These are phyloP conservation scores for Mucor sp. DNA, from an alignment of 371 early-diverging fungal species.

Conservation along the genomic window DNA sequence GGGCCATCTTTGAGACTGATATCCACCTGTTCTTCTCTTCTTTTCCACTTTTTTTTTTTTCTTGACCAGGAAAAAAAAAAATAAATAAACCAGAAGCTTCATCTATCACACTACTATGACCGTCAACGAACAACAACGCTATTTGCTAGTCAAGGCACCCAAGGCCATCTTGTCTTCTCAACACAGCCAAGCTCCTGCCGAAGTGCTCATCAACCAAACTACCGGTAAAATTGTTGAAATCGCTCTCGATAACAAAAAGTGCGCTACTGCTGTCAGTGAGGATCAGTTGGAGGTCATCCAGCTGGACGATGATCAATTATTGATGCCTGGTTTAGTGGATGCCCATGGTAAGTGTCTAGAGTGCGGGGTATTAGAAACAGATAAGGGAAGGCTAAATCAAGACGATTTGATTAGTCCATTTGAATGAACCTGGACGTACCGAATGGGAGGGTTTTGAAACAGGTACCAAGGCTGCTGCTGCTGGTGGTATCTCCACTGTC, in stretches of 20 bases:
- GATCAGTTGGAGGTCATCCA: slow-evolving; percentile 26
- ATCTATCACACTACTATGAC: slow-evolving; percentile 3
- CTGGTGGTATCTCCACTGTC: slow-evolving; percentile 79
- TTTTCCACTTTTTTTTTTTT: slow-evolving; percentile 1
- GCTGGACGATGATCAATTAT: slow-evolving; percentile 50
- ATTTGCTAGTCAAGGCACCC: slow-evolving; percentile 41
- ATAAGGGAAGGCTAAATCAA: neutral
- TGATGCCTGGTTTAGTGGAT: slow-evolving; percentile 80
- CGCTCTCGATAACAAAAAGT: slow-evolving; percentile 14
- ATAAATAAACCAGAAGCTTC: neutral
- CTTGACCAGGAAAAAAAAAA: neutral
- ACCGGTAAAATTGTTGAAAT: slow-evolving; percentile 58
- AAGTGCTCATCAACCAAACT: slow-evolving; percentile 50
- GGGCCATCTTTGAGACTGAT: neutral
- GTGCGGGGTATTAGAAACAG: neutral
- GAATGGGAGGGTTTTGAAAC: slow-evolving; percentile 87
- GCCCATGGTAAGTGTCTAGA: slow-evolving; percentile 58
- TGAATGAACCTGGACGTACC: slow-evolving; percentile 85
- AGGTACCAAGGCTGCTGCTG: slow-evolving; percentile 80
- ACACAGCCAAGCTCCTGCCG: slow-evolving; percentile 39
- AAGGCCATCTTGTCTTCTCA: slow-evolving; percentile 49
- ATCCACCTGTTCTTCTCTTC: neutral
- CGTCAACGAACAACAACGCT: slow-evolving; percentile 14
- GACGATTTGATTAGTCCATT: slow-evolving; percentile 54
- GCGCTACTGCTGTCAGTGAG: slow-evolving; percentile 10